Evolutionary conservation across 2,329 filamentous ascomycete genomes (phyloP).

Genomic region (Didymella glomerata): DNA sequence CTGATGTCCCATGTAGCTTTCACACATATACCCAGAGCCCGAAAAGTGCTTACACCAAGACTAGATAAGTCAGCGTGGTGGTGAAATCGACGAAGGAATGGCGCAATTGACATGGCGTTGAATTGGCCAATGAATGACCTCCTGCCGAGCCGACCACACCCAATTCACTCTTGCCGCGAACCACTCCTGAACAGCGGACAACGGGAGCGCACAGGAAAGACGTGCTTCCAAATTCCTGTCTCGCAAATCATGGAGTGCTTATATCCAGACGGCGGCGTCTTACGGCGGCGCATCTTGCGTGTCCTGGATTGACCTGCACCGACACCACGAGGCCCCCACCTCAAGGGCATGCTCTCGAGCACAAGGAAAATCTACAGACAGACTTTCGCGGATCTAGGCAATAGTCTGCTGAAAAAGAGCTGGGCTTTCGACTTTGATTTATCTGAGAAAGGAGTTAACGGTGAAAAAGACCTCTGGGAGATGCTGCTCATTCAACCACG

Average conservation of each 20-base stretch:
- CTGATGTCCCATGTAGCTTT: not conserved
- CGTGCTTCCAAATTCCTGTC: slow-evolving; percentile 1
- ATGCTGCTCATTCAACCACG: slow-evolving; percentile 16
- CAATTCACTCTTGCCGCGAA: slow-evolving; percentile 12
- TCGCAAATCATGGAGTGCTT: slow-evolving; percentile 10
- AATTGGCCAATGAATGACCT: slow-evolving; percentile 11
- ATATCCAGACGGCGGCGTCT: slow-evolving; percentile 5
- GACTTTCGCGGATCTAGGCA: slow-evolving; percentile 9
- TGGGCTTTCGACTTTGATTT: not conserved
- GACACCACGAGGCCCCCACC: not conserved
- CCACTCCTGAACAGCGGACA: slow-evolving; percentile 16
- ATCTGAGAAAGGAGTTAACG: not conserved
- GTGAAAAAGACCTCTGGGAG: not conserved
- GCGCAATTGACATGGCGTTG: slow-evolving; percentile 9
- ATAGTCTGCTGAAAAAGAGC: not conserved
- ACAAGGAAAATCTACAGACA: slow-evolving; percentile 7
- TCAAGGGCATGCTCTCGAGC: slow-evolving; percentile 17
- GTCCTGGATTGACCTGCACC: not conserved
- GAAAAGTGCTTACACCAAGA: not conserved
- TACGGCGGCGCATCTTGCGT: too few species aligned
- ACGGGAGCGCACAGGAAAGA: slow-evolving; percentile 8
- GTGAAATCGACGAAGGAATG: slow-evolving; percentile 8
- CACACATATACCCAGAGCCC: not conserved
- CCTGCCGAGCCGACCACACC: slow-evolving; percentile 12
- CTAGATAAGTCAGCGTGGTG: not conserved